Base-by-base conservation (phyloP, 2,329 filamentous ascomycete genomes). In the Beauveria sp. region DNA sequence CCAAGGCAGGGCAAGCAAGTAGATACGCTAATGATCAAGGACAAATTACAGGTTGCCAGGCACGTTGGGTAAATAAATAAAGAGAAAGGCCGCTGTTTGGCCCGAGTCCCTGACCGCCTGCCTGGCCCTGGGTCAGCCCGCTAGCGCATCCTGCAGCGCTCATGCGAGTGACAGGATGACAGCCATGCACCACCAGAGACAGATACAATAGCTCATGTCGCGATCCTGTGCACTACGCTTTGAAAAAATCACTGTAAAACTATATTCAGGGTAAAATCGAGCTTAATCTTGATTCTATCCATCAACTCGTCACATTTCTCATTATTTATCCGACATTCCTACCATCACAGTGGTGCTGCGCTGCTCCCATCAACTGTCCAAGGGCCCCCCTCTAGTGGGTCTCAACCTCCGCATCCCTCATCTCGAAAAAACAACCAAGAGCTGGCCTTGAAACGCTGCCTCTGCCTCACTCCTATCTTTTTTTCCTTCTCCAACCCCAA, bases 391-490 rank as follows among this genome's bases (percentile, higher is more conserved):
- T 51, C 49, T 38, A 45, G 61, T 63, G 61, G 61, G 61, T 63
- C 61, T 60, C 20, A 51, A 38, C 61, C 61, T 63, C 61, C 61
- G 61, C 61, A 63, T 63, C 61, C 61, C 61, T 63, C 61, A 63
- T 62, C 50, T 59, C 51, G 50, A 60, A 63, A 63, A 59, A 59
- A 60, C 56, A 59, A 49, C 56, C 55, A 63, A 59, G 46, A 62
- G 40, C 60, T 56, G 45, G 52, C 58, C 28, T 53, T 48, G 58
- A 40, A 60, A 60, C 58, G 48, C 55, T 28, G 24, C 34, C 26
- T 62, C 52, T 59, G 52, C 46, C 43, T 26, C 51, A 56, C 49
- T 54, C 42, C 53, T 62, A 62, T 48, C 52, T 57, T 60, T 42
- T 38, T 43, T 42, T 31, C 49, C 28, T 59, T 61, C 52, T 62